A percentile compares a stretch with the other conserved stretches of the same genome.
phyloP scores from a whole-genome alignment of 2,329 filamentous ascomycete genomes.

The Xylariaceae sp. region DNA sequence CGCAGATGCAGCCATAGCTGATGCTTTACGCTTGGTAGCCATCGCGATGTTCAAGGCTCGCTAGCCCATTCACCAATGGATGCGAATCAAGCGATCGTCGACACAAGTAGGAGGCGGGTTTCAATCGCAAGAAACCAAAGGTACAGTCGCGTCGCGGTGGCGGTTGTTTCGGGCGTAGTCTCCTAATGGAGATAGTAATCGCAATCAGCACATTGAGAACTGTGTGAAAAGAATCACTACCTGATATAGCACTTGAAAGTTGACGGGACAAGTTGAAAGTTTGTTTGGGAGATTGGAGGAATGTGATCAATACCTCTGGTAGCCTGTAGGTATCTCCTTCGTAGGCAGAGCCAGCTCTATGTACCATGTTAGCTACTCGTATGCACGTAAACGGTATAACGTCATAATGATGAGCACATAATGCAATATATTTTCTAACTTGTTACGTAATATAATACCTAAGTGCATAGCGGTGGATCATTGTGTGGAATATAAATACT shows the following conservation, averaged over 20 bases:
- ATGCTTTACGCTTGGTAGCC: constrained; percentile 90
- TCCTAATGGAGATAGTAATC: not conserved
- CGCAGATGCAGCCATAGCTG: constrained; percentile 61
- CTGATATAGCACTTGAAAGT: too few relatives aligned
- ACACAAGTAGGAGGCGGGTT: not conserved
- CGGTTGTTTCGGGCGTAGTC: not conserved
- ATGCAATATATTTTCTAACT: too few relatives aligned
- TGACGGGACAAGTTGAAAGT: not conserved
- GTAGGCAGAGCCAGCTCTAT: too few relatives aligned
- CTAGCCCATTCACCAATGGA: constrained; percentile 8
- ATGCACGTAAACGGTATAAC: too few relatives aligned
- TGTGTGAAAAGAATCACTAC: not conserved
- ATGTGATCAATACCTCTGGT: not conserved
- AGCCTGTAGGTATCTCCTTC: too few relatives aligned
- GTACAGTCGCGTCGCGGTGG: not conserved
- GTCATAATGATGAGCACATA: too few relatives aligned
- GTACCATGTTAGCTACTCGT: too few relatives aligned
- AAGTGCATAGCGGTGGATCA: too few relatives aligned
- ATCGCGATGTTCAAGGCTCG: constrained; percentile 45
- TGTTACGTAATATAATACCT: too few relatives aligned
- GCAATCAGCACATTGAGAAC: not conserved
- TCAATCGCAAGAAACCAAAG: not conserved
- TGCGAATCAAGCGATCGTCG: not conserved
- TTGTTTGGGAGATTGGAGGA: not conserved
- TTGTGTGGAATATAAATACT: too few relatives aligned